A percentile compares a stretch with the other conserved stretches of the same genome.
phyloP scores from a whole-genome alignment of 1,284 basidiomycete species.

The Apiotrichum domesticum region DNA sequence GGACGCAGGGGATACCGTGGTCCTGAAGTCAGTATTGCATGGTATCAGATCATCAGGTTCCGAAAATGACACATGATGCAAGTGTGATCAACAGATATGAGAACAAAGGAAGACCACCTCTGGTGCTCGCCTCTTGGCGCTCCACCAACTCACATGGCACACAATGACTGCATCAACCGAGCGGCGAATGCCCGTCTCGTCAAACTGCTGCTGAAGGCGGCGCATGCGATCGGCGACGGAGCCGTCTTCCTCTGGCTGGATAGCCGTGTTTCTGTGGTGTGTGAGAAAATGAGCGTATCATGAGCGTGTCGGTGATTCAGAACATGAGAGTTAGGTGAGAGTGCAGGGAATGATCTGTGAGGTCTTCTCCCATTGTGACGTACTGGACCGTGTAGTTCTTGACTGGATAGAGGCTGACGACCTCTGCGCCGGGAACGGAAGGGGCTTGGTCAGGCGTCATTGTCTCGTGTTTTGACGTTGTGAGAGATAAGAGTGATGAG shows the following conservation, averaged over 20 bases:
- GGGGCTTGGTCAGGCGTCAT: background rate
- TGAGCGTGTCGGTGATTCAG: too few species aligned
- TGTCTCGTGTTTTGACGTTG: background rate
- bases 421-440: background rate
- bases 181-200: conserved; percentile 87
- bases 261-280: conserved; percentile 29
- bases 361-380: background rate
- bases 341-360: too few species aligned
- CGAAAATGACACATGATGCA: too few species aligned
- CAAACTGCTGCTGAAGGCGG: conserved; percentile 90
- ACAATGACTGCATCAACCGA: conserved; percentile 96
- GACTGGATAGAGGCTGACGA: conserved; percentile 11
- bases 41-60: too few species aligned
- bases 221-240: conserved; percentile 84
- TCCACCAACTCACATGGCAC: conserved; percentile 58
- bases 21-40: conserved; percentile 47
- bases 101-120: too few species aligned
- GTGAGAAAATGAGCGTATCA: background rate
- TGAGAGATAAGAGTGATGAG: background rate
- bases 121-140: too few species aligned
- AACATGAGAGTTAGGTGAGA: too few species aligned
- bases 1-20: conserved; percentile 87
- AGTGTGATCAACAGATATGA: too few species aligned
- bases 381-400: conserved; percentile 18
- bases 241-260: conserved; percentile 92